Evolutionary conservation across 495 filamentous ascomycete genomes (phyloP).

Genomic region (Neurospora sublineolata): DNA sequence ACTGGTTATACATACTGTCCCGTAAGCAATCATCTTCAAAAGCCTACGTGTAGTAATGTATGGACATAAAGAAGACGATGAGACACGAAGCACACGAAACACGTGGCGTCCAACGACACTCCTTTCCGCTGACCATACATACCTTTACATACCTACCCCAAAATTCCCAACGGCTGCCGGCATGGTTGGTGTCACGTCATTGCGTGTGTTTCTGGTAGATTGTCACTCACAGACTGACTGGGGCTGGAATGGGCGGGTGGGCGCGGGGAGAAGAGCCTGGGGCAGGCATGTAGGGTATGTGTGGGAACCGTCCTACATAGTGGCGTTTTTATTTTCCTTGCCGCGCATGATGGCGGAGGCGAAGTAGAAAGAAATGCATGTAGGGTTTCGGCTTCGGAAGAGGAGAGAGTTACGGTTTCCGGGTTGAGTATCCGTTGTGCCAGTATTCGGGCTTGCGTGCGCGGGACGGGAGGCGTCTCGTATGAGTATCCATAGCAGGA

Average conservation of each 20-base stretch:
- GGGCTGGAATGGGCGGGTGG: neutral
- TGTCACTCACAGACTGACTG: neutral
- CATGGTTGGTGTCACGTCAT: neutral
- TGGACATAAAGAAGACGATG: neutral
- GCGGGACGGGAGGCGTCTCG: neutral
- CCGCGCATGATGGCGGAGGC: neutral
- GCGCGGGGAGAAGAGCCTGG: neutral
- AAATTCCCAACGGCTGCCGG: neutral
- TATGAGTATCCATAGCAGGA: neutral
- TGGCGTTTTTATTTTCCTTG: neutral
- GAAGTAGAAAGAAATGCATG: neutral
- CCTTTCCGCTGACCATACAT: neutral
- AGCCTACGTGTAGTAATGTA: neutral
- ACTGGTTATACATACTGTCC: neutral
- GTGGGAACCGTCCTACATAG: neutral
- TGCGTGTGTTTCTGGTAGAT: neutral
- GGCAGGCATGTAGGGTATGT: neutral
- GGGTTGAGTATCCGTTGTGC: neutral
- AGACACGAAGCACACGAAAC: constrained; percentile 3
- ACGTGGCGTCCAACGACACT: constrained; percentile 10
- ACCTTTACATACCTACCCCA: neutral
- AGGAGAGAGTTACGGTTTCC: neutral
- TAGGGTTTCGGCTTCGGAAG: neutral
- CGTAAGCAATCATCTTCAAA: neutral
- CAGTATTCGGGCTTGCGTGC: too few species aligned